A percentile compares a stretch with the other conserved stretches of the same genome.
Conservation (phyloP, 176 grass and related monocot genomes). For the Poa annua region DNA sequence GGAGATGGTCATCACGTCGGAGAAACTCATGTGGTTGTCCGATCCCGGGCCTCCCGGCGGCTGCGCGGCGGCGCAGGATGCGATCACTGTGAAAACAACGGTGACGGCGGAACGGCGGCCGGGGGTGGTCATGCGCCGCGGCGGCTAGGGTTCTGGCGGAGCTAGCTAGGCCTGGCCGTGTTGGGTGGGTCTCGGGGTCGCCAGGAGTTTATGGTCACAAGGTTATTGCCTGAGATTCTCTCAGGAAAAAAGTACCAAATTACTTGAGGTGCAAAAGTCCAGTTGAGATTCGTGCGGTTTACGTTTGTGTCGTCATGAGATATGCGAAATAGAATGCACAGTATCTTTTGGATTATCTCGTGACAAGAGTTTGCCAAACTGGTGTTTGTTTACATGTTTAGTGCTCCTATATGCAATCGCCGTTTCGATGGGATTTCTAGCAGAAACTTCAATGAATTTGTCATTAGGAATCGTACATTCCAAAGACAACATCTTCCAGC, state of each 20-base stretch:
- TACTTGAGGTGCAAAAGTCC: neutral
- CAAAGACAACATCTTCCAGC: too few relatives aligned
- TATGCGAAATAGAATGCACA: neutral
- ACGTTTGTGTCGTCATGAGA: neutral
- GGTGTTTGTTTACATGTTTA: too few relatives aligned
- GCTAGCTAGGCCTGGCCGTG: neutral
- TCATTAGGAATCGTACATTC: too few relatives aligned
- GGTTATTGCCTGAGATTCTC: neutral
- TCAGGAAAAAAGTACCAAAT: neutral
- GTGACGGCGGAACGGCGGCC: neutral
- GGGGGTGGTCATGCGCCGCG: slow-evolving; percentile 17
- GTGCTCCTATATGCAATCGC: too few relatives aligned
- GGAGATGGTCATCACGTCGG: slow-evolving; percentile 40
- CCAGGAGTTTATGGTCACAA: neutral
- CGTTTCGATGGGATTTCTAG: too few relatives aligned
- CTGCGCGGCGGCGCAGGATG: neutral
- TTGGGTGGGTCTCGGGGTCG: neutral
- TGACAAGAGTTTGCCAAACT: neutral
- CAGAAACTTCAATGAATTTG: too few relatives aligned
- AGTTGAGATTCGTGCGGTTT: neutral
- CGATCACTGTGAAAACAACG: neutral
- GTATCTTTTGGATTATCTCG: neutral
- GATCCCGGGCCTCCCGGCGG: slow-evolving; percentile 3
- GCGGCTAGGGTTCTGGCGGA: slow-evolving; percentile 40
- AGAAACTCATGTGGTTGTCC: neutral